Evolutionary conservation across 352 stramenopile genomes (phyloP).

Genomic region (Bremia lactucae): DNA sequence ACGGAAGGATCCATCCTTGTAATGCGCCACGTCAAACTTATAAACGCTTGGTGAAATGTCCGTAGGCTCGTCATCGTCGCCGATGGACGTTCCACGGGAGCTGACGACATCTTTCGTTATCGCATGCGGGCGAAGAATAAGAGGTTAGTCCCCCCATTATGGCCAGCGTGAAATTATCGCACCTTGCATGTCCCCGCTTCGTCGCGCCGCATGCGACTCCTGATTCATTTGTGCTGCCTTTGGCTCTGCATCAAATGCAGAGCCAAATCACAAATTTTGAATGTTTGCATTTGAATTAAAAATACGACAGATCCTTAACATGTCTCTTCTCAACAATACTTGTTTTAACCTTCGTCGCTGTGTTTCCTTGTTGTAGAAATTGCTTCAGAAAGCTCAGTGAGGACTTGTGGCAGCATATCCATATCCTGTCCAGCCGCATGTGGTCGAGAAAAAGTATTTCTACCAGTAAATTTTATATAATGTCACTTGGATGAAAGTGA

Average conservation of each 20-base stretch:
- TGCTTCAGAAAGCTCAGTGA: slow-evolving; percentile 39
- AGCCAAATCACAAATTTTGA: too few relatives aligned
- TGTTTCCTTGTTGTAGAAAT: too few relatives aligned
- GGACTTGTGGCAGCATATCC: slow-evolving; percentile 43
- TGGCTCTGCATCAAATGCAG: too few relatives aligned
- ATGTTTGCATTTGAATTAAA: too few relatives aligned
- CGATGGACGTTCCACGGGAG: slow-evolving; percentile 23
- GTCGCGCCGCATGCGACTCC: too few relatives aligned
- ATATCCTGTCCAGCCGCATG: slow-evolving; percentile 68
- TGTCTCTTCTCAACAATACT: slow-evolving; percentile 33
- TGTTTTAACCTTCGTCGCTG: slow-evolving; percentile 52
- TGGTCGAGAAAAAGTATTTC: slow-evolving; percentile 66
- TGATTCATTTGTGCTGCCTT: too few relatives aligned
- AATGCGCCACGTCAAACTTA: slow-evolving; percentile 71
- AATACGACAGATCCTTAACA: too few relatives aligned
- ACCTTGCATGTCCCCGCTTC: not conserved
- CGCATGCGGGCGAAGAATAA: slow-evolving; percentile 5
- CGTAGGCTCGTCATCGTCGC: slow-evolving; percentile 21
- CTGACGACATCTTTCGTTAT: slow-evolving; percentile 20
- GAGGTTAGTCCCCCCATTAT: slow-evolving; percentile 14
- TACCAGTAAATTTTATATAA: slow-evolving; percentile 57
- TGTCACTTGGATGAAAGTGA: slow-evolving; percentile 38
- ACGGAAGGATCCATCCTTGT: slow-evolving; percentile 57
- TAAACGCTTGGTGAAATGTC: slow-evolving; percentile 35
- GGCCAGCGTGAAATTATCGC: slow-evolving; percentile 9